Evolutionary conservation across 2,329 filamentous ascomycete species (phyloP).

Genomic region (Fusarium guadeloupense): DNA sequence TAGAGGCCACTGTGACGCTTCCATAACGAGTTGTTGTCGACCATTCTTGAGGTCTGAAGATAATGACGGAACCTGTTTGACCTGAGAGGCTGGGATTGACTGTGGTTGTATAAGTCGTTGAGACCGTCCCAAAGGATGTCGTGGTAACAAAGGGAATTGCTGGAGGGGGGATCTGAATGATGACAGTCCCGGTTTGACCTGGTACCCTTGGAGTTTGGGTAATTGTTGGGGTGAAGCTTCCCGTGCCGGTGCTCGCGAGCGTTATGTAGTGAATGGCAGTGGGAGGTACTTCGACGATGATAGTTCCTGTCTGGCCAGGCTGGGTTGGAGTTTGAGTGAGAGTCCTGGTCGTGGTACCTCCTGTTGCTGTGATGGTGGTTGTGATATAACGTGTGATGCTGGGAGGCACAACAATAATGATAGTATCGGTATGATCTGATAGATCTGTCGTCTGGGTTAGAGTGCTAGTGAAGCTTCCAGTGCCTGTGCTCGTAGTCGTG

Average conservation of each 20-base stretch:
- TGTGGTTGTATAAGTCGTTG: not conserved
- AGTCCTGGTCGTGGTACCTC: not conserved
- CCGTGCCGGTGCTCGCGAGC: not conserved
- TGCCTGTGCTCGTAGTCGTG: not conserved
- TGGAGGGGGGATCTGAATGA: not conserved
- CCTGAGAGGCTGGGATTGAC: not conserved
- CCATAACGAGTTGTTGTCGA: conserved; percentile 5
- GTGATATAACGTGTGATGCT: not conserved
- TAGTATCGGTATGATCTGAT: not conserved
- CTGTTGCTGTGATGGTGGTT: not conserved
- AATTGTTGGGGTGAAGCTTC: not conserved
- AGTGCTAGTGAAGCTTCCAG: not conserved
- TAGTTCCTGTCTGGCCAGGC: not conserved
- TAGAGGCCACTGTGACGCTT: not conserved
- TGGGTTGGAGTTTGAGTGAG: not conserved
- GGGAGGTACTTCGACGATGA: not conserved
- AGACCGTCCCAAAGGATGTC: not conserved
- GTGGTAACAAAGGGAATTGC: not conserved
- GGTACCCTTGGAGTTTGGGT: not conserved
- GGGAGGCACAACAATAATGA: not conserved
- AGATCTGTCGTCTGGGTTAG: too few relatives aligned
- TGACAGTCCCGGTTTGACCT: not conserved
- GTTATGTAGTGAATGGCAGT: not conserved
- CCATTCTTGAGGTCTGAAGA: not conserved
- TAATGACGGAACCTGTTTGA: not conserved